Conservation (phyloP, 148 eudicot species). For the Hydrangea macrophylla region DNA sequence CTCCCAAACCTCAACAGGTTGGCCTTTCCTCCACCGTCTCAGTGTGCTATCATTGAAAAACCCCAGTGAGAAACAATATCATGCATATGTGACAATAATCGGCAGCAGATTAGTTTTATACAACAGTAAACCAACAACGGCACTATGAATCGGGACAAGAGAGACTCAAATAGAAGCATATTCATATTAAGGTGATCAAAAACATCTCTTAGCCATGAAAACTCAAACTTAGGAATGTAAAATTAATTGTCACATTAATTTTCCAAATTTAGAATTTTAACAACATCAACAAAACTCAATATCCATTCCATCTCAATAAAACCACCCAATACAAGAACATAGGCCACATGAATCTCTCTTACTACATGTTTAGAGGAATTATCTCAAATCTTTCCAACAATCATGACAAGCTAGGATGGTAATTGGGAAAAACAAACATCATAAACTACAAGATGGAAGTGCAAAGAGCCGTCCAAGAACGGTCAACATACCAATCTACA, state of each 20-base stretch:
- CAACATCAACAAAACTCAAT: neutral
- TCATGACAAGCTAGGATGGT: neutral
- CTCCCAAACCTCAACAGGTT: slow-evolving; percentile 66
- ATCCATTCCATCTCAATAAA: neutral
- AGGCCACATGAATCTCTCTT: no score
- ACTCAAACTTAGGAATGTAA: neutral
- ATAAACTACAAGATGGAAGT: neutral
- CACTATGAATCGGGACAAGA: neutral
- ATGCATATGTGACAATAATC: neutral
- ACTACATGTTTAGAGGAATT: no score
- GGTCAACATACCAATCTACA: slow-evolving; percentile 67
- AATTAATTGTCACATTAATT: neutral
- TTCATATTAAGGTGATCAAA: neutral
- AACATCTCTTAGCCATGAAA: neutral
- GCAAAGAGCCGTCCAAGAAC: neutral
- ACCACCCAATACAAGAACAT: neutral
- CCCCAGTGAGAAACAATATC: neutral
- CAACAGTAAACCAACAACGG: neutral
- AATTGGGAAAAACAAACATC: neutral
- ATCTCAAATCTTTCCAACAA: no score
- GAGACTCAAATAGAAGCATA: neutral
- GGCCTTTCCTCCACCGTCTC: slow-evolving; percentile 81
- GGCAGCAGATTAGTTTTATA: neutral
- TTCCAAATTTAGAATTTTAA: neutral
- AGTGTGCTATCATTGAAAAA: slow-evolving; percentile 51